Conservation (phyloP, 495 filamentous ascomycete genomes). For the Neurospora sublineolata region DNA sequence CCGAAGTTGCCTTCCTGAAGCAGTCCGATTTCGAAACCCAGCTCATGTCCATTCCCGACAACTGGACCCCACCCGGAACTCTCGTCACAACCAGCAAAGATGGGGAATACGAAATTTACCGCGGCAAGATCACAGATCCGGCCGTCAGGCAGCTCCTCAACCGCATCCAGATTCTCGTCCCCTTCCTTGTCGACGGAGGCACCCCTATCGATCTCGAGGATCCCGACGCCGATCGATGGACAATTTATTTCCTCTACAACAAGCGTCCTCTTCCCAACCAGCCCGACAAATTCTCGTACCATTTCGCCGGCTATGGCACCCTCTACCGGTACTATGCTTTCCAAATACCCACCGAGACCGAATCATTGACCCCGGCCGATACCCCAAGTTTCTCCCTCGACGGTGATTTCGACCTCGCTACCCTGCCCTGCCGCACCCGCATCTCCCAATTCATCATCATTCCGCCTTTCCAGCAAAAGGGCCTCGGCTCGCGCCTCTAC, state of each 20-base stretch:
- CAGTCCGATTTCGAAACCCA: slow-evolving; percentile 47
- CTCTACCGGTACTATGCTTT: slow-evolving; percentile 73
- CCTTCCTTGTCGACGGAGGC: slow-evolving; percentile 86
- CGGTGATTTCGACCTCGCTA: slow-evolving; percentile 18
- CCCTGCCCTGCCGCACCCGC: slow-evolving; percentile 56
- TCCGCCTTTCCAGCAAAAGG: slow-evolving; percentile 70
- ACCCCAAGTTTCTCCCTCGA: slow-evolving; percentile 12
- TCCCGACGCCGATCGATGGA: slow-evolving; percentile 71
- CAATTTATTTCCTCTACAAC: slow-evolving; percentile 72
- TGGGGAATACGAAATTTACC: slow-evolving; percentile 41
- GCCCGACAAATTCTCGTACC: slow-evolving; percentile 45
- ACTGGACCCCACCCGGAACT: slow-evolving; percentile 48
- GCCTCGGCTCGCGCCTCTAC: slow-evolving; percentile 74
- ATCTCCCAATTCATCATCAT: slow-evolving; percentile 94
- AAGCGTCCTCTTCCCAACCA: slow-evolving; percentile 38
- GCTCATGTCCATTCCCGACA: slow-evolving; percentile 39
- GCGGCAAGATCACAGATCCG: slow-evolving; percentile 37
- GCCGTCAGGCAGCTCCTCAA: slow-evolving; percentile 53
- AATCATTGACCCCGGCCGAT: slow-evolving; percentile 3
- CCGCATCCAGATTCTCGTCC: slow-evolving; percentile 73
- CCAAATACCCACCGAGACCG: slow-evolving; percentile 6
- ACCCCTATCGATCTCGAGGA: slow-evolving; percentile 60
- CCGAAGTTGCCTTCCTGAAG: slow-evolving; percentile 53
- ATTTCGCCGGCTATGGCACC: slow-evolving; percentile 76
- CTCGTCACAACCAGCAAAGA: slow-evolving; percentile 27